A percentile compares a stretch with the other conserved stretches of the same genome.
These are phyloP conservation scores for Xylaria sp. DNA, from an alignment of 2,329 filamentous ascomycete genomes.

Conservation along the genomic window DNA sequence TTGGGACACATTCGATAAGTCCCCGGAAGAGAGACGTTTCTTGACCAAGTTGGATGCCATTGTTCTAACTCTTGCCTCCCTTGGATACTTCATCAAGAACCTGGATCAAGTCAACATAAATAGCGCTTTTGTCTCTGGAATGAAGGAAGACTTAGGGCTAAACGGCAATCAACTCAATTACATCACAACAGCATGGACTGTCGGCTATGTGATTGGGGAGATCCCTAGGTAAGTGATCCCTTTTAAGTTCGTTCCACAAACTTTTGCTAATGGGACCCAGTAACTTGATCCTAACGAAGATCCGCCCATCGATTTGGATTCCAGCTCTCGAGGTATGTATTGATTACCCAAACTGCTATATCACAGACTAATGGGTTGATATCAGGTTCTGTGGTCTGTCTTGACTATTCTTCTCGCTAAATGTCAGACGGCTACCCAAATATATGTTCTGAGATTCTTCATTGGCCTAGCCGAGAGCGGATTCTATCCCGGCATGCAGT, in stretches of 20 bases:
- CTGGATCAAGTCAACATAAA: conserved; percentile 51
- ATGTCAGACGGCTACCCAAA: conserved; percentile 48
- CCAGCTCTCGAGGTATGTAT: conserved; percentile 47
- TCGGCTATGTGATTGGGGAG: conserved; percentile 48
- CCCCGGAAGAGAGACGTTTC: conserved; percentile 53
- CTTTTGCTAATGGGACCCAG: conserved; percentile 38
- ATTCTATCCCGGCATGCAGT: conserved; percentile 50
- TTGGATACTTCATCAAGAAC: conserved; percentile 58
- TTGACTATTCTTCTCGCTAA: conserved; percentile 50
- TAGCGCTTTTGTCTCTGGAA: conserved; percentile 58
- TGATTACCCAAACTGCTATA: too few species aligned
- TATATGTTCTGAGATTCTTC: conserved; percentile 52
- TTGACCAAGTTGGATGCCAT: conserved; percentile 57
- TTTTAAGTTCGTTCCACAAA: neutral
- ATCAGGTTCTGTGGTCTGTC: conserved; percentile 46
- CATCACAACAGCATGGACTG: conserved; percentile 46
- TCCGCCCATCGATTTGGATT: conserved; percentile 53
- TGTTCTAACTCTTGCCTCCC: conserved; percentile 53
- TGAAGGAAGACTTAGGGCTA: conserved; percentile 56
- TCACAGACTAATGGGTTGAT: neutral
- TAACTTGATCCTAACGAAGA: conserved; percentile 49
- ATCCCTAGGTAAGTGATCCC: conserved; percentile 44
- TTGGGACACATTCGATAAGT: conserved; percentile 61
- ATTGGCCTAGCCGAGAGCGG: conserved; percentile 49
- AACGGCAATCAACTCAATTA: conserved; percentile 55